Conservation (phyloP, 768 basidiomycete genomes). For the Boletus rufocinnamomeus region DNA sequence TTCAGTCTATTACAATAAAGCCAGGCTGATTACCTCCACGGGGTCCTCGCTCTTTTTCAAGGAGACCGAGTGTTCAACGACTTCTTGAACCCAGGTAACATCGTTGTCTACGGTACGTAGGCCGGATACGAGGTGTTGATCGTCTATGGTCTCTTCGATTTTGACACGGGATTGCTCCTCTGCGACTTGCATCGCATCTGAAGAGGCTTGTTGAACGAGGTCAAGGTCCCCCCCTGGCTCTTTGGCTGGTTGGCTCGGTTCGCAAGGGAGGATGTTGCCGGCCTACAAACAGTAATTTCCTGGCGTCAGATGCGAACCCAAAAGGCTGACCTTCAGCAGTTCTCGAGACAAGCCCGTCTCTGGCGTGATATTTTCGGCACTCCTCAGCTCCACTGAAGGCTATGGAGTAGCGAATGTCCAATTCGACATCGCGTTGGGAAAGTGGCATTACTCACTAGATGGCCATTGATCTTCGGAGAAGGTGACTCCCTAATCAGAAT, state of each 20-base stretch:
- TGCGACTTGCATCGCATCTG: not conserved
- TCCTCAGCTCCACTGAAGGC: not conserved
- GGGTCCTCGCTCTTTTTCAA: conserved; percentile 6
- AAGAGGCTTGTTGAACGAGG: conserved; percentile 12
- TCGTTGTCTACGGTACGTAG: not conserved
- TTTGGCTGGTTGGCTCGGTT: conserved; percentile 19
- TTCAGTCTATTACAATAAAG: not conserved
- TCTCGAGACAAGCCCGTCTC: not conserved
- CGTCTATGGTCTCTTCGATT: not conserved
- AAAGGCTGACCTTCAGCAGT: conserved; percentile 18
- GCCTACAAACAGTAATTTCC: conserved; percentile 10
- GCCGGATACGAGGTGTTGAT: not conserved
- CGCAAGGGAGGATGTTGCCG: not conserved
- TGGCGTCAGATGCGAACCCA: not conserved
- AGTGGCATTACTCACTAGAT: conserved; percentile 13
- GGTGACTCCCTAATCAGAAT: not conserved
- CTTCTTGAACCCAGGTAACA: not conserved
- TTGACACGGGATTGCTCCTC: conserved; percentile 3
- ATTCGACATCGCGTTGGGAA: not conserved
- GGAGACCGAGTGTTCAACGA: conserved; percentile 3
- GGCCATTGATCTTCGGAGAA: not conserved
- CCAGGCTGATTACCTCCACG: conserved; percentile 13
- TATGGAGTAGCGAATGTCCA: not conserved
- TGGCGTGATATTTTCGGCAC: not conserved
- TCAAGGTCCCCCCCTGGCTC: conserved; percentile 35